phyloP scores from a whole-genome alignment of 129 eudicot genomes.

The Mikania micrantha region DNA sequence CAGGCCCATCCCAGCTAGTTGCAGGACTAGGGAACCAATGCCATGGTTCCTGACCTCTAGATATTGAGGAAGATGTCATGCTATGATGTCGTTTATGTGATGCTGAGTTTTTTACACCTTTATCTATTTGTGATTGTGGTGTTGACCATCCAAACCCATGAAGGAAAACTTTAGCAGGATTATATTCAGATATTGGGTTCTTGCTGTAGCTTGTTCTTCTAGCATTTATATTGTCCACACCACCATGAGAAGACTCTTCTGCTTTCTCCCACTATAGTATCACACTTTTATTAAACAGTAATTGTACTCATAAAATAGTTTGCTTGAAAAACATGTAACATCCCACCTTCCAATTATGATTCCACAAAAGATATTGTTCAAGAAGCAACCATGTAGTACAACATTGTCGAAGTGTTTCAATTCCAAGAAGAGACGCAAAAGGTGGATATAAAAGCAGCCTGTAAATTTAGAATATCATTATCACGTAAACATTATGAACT shows the following conservation, averaged over 20 bases:
- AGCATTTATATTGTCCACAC: conserved; percentile 34
- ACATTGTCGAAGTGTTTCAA: conserved; percentile 85
- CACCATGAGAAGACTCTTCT: conserved; percentile 54
- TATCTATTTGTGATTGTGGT: conserved; percentile 72
- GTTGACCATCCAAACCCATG: conserved; percentile 82
- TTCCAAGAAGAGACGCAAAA: conserved; percentile 95
- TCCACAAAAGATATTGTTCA: conserved; percentile 80
- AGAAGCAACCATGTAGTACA: conserved; percentile 98
- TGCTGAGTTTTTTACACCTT: conserved; percentile 32
- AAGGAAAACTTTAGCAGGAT: conserved; percentile 51
- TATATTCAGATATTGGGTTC: conserved; percentile 45
- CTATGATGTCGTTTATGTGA: conserved; percentile 36
- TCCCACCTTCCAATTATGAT: conserved; percentile 81
- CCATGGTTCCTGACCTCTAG: conserved; percentile 78
- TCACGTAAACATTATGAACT: conserved; percentile 6
- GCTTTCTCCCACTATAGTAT: conserved; percentile 70
- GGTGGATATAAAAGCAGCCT: conserved; percentile 87
- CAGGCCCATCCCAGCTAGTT: conserved; percentile 77
- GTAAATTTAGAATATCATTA: conserved; percentile 18
- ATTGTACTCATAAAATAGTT: background rate
- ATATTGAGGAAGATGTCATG: conserved; percentile 26
- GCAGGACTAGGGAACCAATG: conserved; percentile 94
- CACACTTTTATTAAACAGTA: conserved; percentile 16
- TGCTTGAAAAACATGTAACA: background rate
- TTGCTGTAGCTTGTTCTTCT: conserved; percentile 34